Evolutionary conservation across 495 filamentous ascomycete species (phyloP).

Genomic region (Podospora anserina): DNA sequence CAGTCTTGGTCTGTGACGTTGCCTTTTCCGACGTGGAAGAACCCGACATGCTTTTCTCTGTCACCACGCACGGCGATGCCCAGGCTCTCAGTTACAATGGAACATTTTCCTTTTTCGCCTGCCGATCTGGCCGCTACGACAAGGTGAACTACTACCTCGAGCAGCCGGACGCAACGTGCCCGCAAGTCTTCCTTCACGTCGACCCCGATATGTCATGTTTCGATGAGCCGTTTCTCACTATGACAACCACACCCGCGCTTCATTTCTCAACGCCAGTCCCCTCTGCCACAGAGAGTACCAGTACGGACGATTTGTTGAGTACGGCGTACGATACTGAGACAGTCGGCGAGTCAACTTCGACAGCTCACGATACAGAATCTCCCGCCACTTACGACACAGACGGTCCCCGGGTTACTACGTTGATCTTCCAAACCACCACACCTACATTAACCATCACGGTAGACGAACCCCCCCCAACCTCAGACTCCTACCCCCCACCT

Average conservation of each 20-base stretch:
- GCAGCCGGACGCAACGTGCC: not conserved
- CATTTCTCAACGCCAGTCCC: not conserved
- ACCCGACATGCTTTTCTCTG: constrained; percentile 5
- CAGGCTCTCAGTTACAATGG: constrained; percentile 8
- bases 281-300: not conserved
- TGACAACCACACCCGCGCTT: not conserved
- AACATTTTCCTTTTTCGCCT: constrained; percentile 12
- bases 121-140: constrained; percentile 2
- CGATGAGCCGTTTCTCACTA: not conserved
- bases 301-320: not conserved
- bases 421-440: too few relatives aligned
- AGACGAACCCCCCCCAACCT: not conserved
- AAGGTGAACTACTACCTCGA: constrained; percentile 1
- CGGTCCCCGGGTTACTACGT: too few relatives aligned
- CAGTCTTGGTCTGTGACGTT: constrained; percentile 14
- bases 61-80: not conserved
- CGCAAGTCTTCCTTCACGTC: not conserved
- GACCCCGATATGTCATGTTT: not conserved
- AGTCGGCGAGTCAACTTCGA: too few relatives aligned
- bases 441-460: too few relatives aligned
- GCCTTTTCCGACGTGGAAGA: not conserved
- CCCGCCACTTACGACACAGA: too few relatives aligned
- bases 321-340: not conserved
- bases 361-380: too few relatives aligned
- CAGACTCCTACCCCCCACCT: not conserved